phyloP scores from a whole-genome alignment of 441 rosid genomes.

The Manihot esculenta region DNA sequence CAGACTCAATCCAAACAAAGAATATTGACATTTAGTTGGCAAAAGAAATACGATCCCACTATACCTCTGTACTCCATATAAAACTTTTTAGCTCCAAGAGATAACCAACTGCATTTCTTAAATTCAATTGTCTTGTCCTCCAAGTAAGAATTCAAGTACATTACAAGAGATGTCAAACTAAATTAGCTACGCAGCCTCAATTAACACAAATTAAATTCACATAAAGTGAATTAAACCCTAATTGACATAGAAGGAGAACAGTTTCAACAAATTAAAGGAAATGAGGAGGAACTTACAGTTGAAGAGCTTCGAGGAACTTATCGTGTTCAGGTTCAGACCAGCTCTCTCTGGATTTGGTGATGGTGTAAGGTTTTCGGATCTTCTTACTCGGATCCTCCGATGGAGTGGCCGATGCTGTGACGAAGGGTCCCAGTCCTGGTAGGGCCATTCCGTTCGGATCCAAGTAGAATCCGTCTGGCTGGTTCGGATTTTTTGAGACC shows the following conservation, averaged over 20 bases:
- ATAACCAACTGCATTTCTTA: background rate
- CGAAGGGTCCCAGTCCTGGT: constrained; percentile 58
- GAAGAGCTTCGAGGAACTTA: constrained; percentile 91
- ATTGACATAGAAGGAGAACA: background rate
- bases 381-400: constrained; percentile 46
- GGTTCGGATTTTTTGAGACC: constrained; percentile 73
- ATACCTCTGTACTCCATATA: background rate
- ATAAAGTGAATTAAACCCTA: constrained; percentile 15
- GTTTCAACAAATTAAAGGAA: constrained; percentile 8
- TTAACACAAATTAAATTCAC: background rate
- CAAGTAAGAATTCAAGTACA: background rate
- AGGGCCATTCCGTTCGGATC: constrained; percentile 71
- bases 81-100: background rate
- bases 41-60: background rate
- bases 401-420: constrained; percentile 37
- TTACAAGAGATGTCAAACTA: background rate
- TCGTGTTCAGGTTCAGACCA: constrained; percentile 98
- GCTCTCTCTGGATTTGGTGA: constrained; percentile 92
- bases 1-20: background rate
- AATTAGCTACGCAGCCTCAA: background rate
- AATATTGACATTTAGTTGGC: background rate
- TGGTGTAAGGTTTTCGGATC: constrained; percentile 91
- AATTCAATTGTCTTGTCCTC: background rate
- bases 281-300: constrained; percentile 57
- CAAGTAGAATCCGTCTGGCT: constrained; percentile 59